These are phyloP conservation scores for Aquilaria sinensis DNA, from an alignment of 345 rosid genomes.

Conservation along the genomic window DNA sequence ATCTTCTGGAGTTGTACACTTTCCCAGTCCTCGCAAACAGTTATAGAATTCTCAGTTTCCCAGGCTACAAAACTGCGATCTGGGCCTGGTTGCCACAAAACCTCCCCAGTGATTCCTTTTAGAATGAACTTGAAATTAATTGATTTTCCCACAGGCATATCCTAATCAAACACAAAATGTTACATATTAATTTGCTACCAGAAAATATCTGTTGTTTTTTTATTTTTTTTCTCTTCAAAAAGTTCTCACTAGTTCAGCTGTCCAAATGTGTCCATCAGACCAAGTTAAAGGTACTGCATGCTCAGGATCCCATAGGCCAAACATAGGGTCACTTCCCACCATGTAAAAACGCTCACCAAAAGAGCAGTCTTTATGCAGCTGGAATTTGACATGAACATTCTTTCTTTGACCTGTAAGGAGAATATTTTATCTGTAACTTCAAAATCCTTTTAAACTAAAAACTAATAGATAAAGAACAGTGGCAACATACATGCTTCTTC, in stretches of 20 bases:
- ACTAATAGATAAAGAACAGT: neutral
- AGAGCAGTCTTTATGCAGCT: slow-evolving; percentile 57
- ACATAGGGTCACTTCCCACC: slow-evolving; percentile 59
- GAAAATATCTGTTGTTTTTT: too few relatives aligned
- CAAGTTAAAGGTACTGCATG: slow-evolving; percentile 63
- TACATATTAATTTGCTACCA: neutral
- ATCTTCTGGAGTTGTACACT: slow-evolving; percentile 39
- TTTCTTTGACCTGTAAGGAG: slow-evolving; percentile 29
- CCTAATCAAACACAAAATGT: slow-evolving; percentile 30
- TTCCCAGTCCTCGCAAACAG: slow-evolving; percentile 69
- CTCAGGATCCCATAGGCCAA: slow-evolving; percentile 76
- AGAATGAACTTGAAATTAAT: slow-evolving; percentile 70
- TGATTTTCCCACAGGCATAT: slow-evolving; percentile 48
- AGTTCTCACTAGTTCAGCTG: slow-evolving; percentile 49
- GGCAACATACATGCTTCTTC: slow-evolving; percentile 24
- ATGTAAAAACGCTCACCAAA: slow-evolving; percentile 75
- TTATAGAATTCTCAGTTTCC: slow-evolving; percentile 46
- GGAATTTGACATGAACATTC: slow-evolving; percentile 58
- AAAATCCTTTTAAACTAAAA: neutral
- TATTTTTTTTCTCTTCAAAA: neutral
- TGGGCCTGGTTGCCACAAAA: slow-evolving; percentile 77
- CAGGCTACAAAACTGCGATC: slow-evolving; percentile 52
- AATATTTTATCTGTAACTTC: neutral
- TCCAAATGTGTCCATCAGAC: slow-evolving; percentile 86
- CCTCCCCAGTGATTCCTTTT: slow-evolving; percentile 28